These are phyloP conservation scores for Mucor velutinosus DNA, from an alignment of 371 early-diverging fungal genomes.

Conservation along the genomic window DNA sequence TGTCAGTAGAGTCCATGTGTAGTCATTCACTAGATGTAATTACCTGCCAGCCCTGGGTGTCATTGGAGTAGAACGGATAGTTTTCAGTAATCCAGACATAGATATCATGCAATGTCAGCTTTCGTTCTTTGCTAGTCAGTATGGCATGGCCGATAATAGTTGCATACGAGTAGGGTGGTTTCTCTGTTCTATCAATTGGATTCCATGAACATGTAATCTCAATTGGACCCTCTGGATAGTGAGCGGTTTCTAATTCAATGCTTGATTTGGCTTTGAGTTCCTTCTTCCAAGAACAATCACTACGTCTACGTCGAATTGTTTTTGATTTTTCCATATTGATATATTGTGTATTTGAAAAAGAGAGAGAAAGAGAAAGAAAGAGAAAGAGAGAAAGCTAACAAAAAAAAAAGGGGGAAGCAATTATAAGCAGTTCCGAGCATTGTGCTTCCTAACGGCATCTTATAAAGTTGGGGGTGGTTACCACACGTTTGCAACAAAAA, in stretches of 20 bases:
- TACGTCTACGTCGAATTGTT: slow-evolving; percentile 18
- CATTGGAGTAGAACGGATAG: slow-evolving; percentile 82
- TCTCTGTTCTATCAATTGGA: slow-evolving; percentile 50
- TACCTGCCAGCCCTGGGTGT: slow-evolving; percentile 86
- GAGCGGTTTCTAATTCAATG: background rate
- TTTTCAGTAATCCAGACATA: slow-evolving; percentile 87
- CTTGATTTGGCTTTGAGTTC: background rate
- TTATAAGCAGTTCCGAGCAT: slow-evolving; percentile 4
- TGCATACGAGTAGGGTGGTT: slow-evolving; percentile 94
- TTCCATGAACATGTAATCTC: slow-evolving; percentile 38
- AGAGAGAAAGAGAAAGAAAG: slow-evolving; percentile 5
- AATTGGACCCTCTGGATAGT: slow-evolving; percentile 26
- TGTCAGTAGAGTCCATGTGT: background rate
- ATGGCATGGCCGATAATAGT: slow-evolving; percentile 93
- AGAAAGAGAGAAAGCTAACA: slow-evolving; percentile 1
- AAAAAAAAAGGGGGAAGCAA: background rate
- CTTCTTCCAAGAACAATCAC: slow-evolving; percentile 13
- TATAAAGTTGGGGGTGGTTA: slow-evolving; percentile 4
- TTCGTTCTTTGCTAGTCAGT: slow-evolving; percentile 66
- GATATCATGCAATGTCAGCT: slow-evolving; percentile 89
- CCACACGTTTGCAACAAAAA: background rate
- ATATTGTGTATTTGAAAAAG: background rate
- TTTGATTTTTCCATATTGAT: background rate
- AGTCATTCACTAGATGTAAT: slow-evolving; percentile 9
- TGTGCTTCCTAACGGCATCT: slow-evolving; percentile 1